Base-by-base conservation (phyloP, 306 rosid genomes). In the Medicago arabica region DNA sequence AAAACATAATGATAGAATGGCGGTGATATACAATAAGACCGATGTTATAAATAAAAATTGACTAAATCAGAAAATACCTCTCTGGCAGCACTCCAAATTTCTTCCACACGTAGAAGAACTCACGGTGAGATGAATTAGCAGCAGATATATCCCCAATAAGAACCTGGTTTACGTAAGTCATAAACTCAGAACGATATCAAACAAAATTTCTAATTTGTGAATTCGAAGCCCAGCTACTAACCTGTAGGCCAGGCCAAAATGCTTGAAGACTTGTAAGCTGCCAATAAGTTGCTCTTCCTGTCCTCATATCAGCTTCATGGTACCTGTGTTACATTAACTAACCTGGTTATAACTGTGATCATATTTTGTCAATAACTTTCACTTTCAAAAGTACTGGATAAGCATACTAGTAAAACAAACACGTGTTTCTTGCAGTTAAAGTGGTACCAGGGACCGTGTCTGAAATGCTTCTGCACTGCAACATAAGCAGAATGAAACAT, bases 211-310 rank as follows among this genome's bases (percentile, higher is more conserved):
- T 60, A 7, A 69, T 7, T 3, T 38, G 36, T 65, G 66, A 39
- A 43, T 70, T 58, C 5, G 7, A 67, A 68, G 38, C 70, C 47
- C 46, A 74, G 75, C 28, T 81, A 80, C 89, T 87, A 82, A 82
- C 97, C 97, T 95, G 97, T 79, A 95, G 74, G 72, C 99, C 99
- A 16, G 97, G 99, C 99, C 99, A 90, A 90, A 95, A 95, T 58
- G 97, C 99, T 83, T 95, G 99, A 81, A 95, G 97, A 86, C 99
- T 95, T 69, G 97, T 95, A 70, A 95, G 97, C 83, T 95, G 98
- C 98, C 98, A 90, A 75, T 90, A 90, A 75, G 98, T 95, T 81
- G 97, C 96, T 83, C 80, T 90, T 82, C 98, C 97, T 2, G 98
- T 90, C 75, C 95, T 92, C 96, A 95, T 95, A 85, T 95, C 98